A percentile compares a stretch with the other conserved stretches of the same genome.
phyloP scores from a whole-genome alignment of 371 early-diverging fungal species.

The Syncephalastrum racemosum region DNA sequence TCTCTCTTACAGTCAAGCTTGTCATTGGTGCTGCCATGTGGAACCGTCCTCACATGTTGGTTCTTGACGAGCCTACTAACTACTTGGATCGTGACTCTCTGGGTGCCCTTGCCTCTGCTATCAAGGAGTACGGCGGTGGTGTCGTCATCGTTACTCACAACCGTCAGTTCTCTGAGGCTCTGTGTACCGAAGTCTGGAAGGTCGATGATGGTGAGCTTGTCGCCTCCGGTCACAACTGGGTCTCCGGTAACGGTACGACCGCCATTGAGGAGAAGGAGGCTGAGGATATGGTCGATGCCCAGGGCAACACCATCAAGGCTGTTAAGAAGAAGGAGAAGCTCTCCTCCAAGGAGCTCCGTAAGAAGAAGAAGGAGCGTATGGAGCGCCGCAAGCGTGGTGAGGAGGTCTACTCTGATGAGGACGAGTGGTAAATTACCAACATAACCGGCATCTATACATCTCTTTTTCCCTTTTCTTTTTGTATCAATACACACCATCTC shows the following conservation, averaged over 20 bases:
- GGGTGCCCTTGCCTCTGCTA: conserved; percentile 67
- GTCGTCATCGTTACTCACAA: conserved; percentile 79
- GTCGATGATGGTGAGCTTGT: conserved; percentile 66
- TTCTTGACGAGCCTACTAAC: conserved; percentile 89
- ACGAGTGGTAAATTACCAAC: conserved; percentile 29
- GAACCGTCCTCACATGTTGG: conserved; percentile 84
- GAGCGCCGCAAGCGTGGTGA: conserved; percentile 56
- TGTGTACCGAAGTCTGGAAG: conserved; percentile 72
- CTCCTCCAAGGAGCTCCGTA: conserved; percentile 48
- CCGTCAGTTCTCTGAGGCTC: conserved; percentile 67
- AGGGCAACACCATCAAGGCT: conserved; percentile 49
- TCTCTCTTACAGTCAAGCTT: conserved; percentile 54
- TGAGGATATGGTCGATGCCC: conserved; percentile 46
- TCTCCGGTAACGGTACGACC: conserved; percentile 43
- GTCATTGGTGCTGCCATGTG: conserved; percentile 84
- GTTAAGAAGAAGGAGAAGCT: conserved; percentile 48
- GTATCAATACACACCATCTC: not conserved
- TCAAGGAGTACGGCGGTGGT: conserved; percentile 71
- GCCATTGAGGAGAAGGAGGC: conserved; percentile 36
- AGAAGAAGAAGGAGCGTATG: conserved; percentile 57
- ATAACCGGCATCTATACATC: conserved; percentile 1
- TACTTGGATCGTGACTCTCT: conserved; percentile 78
- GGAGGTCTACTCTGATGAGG: conserved; percentile 49
- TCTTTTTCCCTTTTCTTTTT: conserved; percentile 5
- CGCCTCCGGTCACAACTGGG: conserved; percentile 55